Evolutionary conservation across 179 eudicot genomes (phyloP).

Genomic region (Camellia oleifera): DNA sequence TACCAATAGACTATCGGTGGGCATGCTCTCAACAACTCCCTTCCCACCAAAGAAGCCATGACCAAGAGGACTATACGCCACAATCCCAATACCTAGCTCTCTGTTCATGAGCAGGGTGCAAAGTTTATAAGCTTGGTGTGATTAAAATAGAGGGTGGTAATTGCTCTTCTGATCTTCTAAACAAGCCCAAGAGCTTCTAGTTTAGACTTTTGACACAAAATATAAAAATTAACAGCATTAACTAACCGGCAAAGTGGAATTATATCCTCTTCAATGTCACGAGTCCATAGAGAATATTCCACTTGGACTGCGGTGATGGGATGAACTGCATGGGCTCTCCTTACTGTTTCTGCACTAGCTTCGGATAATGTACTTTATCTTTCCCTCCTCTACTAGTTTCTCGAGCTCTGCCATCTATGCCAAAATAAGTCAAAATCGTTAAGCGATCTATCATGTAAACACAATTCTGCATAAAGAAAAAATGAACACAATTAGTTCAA

Average conservation of each 20-base stretch:
- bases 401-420: conserved; percentile 58
- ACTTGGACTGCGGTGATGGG: conserved; percentile 59
- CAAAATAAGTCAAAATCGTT: background rate
- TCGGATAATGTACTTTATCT: conserved; percentile 59
- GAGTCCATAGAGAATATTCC: conserved; percentile 63
- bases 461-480: background rate
- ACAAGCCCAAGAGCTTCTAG: background rate
- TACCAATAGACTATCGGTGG: conserved; percentile 16
- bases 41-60: conserved; percentile 46
- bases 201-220: background rate
- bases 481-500: background rate
- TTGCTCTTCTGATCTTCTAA: background rate
- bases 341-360: conserved; percentile 47
- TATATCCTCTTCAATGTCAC: conserved; percentile 55
- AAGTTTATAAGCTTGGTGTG: background rate
- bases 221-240: background rate
- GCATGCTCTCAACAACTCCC: conserved; percentile 28
- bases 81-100: conserved; percentile 57
- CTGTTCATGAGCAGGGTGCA: conserved; percentile 4
- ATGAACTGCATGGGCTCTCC: conserved; percentile 57
- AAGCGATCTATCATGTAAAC: background rate
- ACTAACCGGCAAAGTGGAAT: conserved; percentile 54
- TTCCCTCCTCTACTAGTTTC: conserved; percentile 64
- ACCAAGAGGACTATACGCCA: conserved; percentile 49
- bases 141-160: background rate